Evolutionary conservation across 2,329 filamentous ascomycete species (phyloP).

Genomic region (Lachnellula subtilissima): DNA sequence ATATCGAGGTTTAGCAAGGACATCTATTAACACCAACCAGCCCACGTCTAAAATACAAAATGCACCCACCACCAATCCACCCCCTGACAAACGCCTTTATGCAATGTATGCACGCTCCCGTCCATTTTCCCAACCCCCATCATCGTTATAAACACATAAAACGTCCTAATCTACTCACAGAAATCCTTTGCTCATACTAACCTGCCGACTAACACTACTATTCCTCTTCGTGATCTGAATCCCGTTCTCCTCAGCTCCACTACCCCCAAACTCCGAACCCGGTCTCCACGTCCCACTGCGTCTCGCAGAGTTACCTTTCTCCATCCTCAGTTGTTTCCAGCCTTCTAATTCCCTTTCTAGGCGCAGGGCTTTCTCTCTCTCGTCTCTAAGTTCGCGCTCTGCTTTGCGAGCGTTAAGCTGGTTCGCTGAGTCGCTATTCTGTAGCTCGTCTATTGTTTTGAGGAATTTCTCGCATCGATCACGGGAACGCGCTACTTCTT

Average conservation of each 20-base stretch:
- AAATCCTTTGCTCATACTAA: conserved; percentile 75
- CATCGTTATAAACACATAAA: background rate
- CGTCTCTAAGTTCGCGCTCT: conserved; percentile 85
- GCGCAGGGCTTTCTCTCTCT: conserved; percentile 72
- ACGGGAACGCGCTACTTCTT: conserved; percentile 78
- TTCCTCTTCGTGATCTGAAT: conserved; percentile 60
- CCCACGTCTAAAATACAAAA: no score
- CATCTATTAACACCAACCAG: no score
- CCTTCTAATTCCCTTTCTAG: conserved; percentile 86
- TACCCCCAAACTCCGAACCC: conserved; percentile 33
- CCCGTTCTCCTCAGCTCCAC: conserved; percentile 24
- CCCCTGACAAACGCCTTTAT: no score
- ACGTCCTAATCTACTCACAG: conserved; percentile 40
- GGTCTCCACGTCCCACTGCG: conserved; percentile 22
- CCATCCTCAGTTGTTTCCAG: conserved; percentile 67
- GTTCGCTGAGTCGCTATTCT: conserved; percentile 75
- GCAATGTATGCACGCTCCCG: background rate
- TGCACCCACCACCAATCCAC: no score
- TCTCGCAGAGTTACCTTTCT: conserved; percentile 41
- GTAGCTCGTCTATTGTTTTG: conserved; percentile 87
- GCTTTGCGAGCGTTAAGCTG: conserved; percentile 80
- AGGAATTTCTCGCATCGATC: conserved; percentile 90
- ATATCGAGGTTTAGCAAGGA: no score
- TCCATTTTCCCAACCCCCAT: background rate
- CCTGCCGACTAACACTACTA: conserved; percentile 57